Percentiles rank a stretch among this genome's conserved stretches.
These are phyloP conservation scores for Zanthoxylum bungeanum DNA, from an alignment of 345 rosid species.

Conservation along the genomic window DNA sequence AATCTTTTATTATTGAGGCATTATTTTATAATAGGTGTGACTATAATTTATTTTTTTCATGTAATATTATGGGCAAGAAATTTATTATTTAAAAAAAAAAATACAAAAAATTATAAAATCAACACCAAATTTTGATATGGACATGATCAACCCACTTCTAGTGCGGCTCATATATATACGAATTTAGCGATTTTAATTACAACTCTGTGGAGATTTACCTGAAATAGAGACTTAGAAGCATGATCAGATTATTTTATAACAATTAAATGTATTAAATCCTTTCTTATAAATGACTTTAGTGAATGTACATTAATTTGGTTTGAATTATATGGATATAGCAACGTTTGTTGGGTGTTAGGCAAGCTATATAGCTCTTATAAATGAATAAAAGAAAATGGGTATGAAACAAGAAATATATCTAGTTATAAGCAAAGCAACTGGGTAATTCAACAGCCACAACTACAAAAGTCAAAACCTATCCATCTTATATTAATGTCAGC, in stretches of 20 bases:
- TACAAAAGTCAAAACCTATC: constrained; percentile 10
- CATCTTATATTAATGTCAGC: not conserved
- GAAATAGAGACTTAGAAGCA: not conserved
- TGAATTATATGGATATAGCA: not conserved
- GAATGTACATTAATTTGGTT: not conserved
- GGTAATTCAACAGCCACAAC: not conserved
- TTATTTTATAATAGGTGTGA: no score
- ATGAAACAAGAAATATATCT: no score
- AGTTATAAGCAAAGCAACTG: not conserved
- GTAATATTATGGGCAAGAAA: no score
- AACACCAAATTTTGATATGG: no score
- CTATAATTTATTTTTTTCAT: no score
- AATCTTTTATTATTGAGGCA: no score
- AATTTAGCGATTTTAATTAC: no score
- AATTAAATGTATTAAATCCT: not conserved
- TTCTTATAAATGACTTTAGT: not conserved
- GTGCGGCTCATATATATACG: no score
- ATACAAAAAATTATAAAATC: no score
- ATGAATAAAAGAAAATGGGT: not conserved
- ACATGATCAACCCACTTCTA: no score
- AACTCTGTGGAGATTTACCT: not conserved
- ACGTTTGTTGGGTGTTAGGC: constrained; percentile 15
- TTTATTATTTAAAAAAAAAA: no score
- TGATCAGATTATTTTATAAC: not conserved
- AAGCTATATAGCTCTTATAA: not conserved